Base-by-base conservation (phyloP, 2,329 filamentous ascomycete species). In the Simplicillium sp. region DNA sequence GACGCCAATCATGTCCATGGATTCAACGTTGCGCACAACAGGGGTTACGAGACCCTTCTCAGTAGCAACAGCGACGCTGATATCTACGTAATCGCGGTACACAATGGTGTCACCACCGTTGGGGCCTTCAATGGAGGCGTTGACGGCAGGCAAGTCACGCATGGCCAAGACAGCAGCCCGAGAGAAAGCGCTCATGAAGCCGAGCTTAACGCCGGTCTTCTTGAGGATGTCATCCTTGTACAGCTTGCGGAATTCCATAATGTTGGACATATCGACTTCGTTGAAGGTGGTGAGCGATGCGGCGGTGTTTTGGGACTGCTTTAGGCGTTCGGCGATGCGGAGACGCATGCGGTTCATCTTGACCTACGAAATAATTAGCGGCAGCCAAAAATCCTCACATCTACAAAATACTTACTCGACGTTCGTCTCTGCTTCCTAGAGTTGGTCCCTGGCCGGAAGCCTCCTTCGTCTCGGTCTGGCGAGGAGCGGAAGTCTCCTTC, bases 261-360 rank as follows among this genome's bases (percentile, higher is more conserved):
- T 73, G 16, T 84, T 87, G 28, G 90, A 94, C 92, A 98, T 98
- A 64, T 98, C 92, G 46, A 98, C 92, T 66, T 97, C 90, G 65
- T 98, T 96, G 76, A 98, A 98, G 18, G 92, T 98, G 37, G 92
- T 97, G 40, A 98, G 74, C 4, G 92, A 95, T 35, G 92, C 92
- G 38, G 92, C 90, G 2, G 92, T 97, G 70, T 98, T 98, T 62
- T 98, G 92, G 15, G 92, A 97, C 64, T 98, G 92, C 79, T 98
- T 98, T 50, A 98, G 77, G 53, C 92, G 88, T 71, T 98, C 92
- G 38, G 92, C 87, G 53, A 97, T 98, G 47, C 92, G 83, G 46
- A 97, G 79, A 50, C 92, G 88, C 92, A 98, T 98, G 50, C 92
- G 87, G 73, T 97, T 97, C 92, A 98, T 98, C 76, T 98, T 98